Percentiles rank a stretch among this genome's conserved stretches.
Evolutionary conservation across 2,329 filamentous ascomycete genomes (phyloP).

Genomic region (Hypomyces perniciosus): DNA sequence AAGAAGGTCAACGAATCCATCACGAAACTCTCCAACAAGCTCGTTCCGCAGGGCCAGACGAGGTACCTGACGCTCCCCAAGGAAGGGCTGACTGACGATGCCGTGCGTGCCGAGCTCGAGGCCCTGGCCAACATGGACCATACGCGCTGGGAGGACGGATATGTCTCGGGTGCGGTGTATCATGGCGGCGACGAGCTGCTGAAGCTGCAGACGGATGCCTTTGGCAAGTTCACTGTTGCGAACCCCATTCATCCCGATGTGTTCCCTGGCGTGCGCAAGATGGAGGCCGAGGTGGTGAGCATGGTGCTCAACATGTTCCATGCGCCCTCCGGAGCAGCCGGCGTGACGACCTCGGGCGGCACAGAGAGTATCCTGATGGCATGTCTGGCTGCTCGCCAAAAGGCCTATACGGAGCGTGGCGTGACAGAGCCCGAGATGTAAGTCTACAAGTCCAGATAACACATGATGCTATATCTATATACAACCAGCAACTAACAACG

Average conservation of each 20-base stretch:
- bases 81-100: conserved; percentile 75
- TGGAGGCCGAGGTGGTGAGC: conserved; percentile 96
- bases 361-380: conserved; percentile 98
- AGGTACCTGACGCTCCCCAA: conserved; percentile 73
- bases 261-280: conserved; percentile 95
- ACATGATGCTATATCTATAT: background rate
- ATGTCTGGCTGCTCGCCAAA: conserved; percentile 82
- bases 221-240: conserved; percentile 86
- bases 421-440: conserved; percentile 94
- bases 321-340: conserved; percentile 75
- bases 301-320: conserved; percentile 93
- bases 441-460: conserved; percentile 23
- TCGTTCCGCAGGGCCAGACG: conserved; percentile 67
- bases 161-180: conserved; percentile 91
- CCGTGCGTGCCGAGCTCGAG: conserved; percentile 72
- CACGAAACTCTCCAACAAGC: conserved; percentile 73
- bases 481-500: background rate
- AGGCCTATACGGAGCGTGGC: conserved; percentile 76
- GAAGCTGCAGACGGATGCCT: conserved; percentile 84
- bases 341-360: conserved; percentile 85
- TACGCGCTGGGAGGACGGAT: conserved; percentile 93
- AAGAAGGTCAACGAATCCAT: conserved; percentile 77
- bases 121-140: conserved; percentile 82
- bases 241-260: conserved; percentile 98
- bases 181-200: conserved; percentile 81